These are phyloP conservation scores for Xylaria sp. DNA, from an alignment of 2,329 filamentous ascomycete genomes.

Conservation along the genomic window DNA sequence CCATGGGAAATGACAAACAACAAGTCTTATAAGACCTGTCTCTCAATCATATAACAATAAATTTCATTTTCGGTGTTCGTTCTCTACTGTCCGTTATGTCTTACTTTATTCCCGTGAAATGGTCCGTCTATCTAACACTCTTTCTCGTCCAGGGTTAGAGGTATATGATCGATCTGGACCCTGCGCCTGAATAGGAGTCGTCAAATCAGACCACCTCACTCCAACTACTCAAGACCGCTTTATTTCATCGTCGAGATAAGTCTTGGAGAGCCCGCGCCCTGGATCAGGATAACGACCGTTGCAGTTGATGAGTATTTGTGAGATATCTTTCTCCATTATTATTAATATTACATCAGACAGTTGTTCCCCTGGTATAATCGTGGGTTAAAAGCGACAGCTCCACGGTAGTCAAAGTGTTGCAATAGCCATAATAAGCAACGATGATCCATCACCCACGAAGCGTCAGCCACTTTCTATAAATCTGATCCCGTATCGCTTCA, in stretches of 20 bases:
- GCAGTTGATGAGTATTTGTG: not conserved
- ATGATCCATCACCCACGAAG: constrained; percentile 5
- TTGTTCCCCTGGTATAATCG: not conserved
- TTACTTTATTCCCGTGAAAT: not conserved
- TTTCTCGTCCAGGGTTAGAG: not conserved
- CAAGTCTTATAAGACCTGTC: not conserved
- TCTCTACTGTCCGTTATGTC: not conserved
- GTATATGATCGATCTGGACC: not conserved
- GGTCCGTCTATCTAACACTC: not conserved
- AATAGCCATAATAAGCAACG: not conserved
- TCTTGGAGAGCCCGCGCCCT: not conserved
- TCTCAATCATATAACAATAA: not conserved
- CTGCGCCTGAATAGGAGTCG: not conserved
- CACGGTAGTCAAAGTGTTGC: not conserved
- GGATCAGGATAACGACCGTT: not conserved
- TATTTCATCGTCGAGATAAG: not conserved
- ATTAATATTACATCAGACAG: not conserved
- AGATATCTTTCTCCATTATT: not conserved
- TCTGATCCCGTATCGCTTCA: constrained; percentile 50
- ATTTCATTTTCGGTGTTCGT: not conserved
- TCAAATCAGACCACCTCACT: not conserved
- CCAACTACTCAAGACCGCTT: not conserved
- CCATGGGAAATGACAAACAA: too few species aligned
- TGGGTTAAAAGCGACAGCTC: not conserved
- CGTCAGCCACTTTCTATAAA: constrained; percentile 49